Evolutionary conservation across 164 flowering plant species (phyloP).

Genomic region (Umbellularia californica): DNA sequence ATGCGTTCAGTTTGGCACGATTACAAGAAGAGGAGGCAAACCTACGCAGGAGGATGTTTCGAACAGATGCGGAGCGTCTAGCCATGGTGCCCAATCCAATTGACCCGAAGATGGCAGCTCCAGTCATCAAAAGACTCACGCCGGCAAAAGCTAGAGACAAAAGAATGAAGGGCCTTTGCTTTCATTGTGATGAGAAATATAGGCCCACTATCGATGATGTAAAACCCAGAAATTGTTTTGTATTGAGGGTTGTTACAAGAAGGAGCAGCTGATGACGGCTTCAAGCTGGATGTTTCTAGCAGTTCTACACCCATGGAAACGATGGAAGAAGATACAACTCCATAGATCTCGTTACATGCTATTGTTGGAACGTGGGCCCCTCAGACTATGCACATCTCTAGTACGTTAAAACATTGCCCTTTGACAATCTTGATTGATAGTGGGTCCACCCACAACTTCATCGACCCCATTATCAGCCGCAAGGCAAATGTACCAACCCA

Average conservation of each 20-base stretch:
- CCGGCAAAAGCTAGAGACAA: not conserved
- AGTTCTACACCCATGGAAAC: not conserved
- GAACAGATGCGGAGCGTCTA: not conserved
- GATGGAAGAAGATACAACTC: not conserved
- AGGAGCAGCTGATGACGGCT: not conserved
- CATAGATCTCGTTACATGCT: not conserved
- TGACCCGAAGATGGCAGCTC: no score
- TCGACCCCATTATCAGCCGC: not conserved
- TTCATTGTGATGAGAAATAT: not conserved
- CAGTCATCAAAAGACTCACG: not conserved
- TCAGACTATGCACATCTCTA: not conserved
- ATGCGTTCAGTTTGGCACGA: not conserved
- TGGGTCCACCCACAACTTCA: not conserved
- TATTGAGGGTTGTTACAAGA: not conserved
- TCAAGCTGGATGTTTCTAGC: no score
- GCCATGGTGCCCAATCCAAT: not conserved
- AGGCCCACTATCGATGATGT: not conserved
- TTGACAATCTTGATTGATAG: no score
- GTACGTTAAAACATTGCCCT: not conserved
- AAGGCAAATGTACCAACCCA: not conserved
- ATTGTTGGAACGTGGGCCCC: not conserved
- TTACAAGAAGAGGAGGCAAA: not conserved
- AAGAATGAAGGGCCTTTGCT: not conserved
- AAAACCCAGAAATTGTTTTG: not conserved
- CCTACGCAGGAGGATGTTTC: not conserved